Evolutionary conservation across 2,329 filamentous ascomycete genomes (phyloP).

Genomic region (Cordyceps pruinosa): DNA sequence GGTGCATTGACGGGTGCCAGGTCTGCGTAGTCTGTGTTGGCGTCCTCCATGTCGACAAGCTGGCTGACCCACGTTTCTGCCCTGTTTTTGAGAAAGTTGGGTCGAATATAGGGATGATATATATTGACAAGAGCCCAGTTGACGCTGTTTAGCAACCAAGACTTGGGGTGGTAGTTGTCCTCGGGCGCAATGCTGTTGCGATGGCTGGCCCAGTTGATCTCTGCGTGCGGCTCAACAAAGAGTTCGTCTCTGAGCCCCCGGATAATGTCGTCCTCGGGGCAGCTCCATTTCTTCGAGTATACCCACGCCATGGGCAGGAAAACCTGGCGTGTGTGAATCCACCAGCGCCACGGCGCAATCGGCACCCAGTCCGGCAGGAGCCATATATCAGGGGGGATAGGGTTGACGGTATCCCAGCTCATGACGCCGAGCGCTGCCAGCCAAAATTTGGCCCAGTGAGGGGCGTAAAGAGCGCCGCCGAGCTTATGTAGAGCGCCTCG

Average conservation of each 20-base stretch:
- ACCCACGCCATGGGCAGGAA: constrained; percentile 87
- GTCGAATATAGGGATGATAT: constrained; percentile 72
- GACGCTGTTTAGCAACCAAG: constrained; percentile 68
- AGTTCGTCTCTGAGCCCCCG: constrained; percentile 71
- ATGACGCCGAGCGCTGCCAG: constrained; percentile 75
- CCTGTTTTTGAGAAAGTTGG: constrained; percentile 55
- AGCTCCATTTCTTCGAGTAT: constrained; percentile 75
- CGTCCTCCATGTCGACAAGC: constrained; percentile 83
- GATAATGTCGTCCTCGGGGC: constrained; percentile 68
- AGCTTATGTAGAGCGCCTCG: constrained; percentile 74
- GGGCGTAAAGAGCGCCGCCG: constrained; percentile 74
- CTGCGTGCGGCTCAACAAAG: constrained; percentile 69
- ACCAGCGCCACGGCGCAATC: constrained; percentile 89
- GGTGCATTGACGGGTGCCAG: constrained; percentile 85
- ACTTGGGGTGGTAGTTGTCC: constrained; percentile 93
- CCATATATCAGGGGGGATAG: constrained; percentile 90
- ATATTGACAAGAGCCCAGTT: constrained; percentile 76
- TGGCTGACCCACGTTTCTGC: constrained; percentile 79
- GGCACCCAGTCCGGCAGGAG: constrained; percentile 86
- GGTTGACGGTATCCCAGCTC: constrained; percentile 90
- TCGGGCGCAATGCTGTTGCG: constrained; percentile 72
- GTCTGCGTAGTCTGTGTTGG: constrained; percentile 81
- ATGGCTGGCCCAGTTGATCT: constrained; percentile 69
- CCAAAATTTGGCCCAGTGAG: constrained; percentile 98
- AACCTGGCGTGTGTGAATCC: constrained; percentile 98